These are phyloP conservation scores for Citrus trifoliata DNA, from an alignment of 345 rosid genomes.

Conservation along the genomic window DNA sequence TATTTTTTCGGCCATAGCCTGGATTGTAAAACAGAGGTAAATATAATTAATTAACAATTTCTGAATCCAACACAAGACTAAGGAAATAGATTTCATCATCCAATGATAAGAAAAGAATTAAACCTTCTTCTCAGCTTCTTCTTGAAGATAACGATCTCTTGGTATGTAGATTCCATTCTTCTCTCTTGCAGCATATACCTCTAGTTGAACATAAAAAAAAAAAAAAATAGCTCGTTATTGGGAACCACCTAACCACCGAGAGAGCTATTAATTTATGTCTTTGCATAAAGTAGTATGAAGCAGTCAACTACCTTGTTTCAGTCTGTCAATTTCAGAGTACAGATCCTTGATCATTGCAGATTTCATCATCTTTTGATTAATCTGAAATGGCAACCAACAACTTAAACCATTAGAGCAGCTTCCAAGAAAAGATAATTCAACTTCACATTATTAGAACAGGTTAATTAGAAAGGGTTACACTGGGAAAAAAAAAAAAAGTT, in stretches of 20 bases:
- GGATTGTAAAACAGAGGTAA: constrained; percentile 18
- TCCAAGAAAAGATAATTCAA: constrained; percentile 11
- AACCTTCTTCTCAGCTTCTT: constrained; percentile 98
- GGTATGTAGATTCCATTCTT: constrained; percentile 97
- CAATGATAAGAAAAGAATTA: constrained; percentile 8
- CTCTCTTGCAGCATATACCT: constrained; percentile 98
- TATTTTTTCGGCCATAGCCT: constrained; percentile 98
- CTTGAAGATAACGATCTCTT: constrained; percentile 83
- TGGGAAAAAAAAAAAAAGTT: neutral
- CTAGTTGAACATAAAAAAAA: constrained; percentile 27
- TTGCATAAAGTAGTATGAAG: constrained; percentile 7
- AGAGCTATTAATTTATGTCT: neutral
- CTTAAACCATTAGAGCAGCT: constrained; percentile 12
- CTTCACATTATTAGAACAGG: constrained; percentile 1
- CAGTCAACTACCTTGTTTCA: constrained; percentile 76
- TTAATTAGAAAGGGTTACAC: neutral
- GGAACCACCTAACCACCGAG: neutral
- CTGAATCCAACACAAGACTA: constrained; percentile 8
- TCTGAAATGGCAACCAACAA: constrained; percentile 38
- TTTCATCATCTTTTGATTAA: constrained; percentile 99
- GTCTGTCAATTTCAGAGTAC: constrained; percentile 94
- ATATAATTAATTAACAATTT: constrained; percentile 14
- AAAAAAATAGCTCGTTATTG: constrained; percentile 6
- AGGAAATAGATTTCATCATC: neutral
- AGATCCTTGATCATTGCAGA: constrained; percentile 94